phyloP scores from a whole-genome alignment of 225 moss, liverwort and hornwort species.

The Anthoceros angustus region DNA sequence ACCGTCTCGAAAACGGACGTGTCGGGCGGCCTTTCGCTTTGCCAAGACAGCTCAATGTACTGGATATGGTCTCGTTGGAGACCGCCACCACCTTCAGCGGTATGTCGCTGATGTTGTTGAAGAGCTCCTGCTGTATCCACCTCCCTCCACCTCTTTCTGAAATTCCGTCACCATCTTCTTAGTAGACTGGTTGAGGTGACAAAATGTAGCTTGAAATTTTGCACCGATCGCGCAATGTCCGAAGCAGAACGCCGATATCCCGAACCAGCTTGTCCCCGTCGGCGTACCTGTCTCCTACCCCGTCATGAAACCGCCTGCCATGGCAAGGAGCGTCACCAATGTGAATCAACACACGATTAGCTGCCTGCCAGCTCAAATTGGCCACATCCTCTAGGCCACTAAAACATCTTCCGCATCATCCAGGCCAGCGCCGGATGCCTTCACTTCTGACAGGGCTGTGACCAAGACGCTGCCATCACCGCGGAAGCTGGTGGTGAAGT shows the following conservation, averaged over 20 bases:
- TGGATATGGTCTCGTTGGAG: constrained; percentile 63
- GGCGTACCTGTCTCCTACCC: constrained; percentile 11
- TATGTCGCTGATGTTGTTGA: constrained; percentile 51
- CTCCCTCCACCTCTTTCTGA: constrained; percentile 19
- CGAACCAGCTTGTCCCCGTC: constrained; percentile 30
- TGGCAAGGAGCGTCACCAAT: constrained; percentile 14
- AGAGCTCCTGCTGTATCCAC: constrained; percentile 63
- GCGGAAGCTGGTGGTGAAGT: constrained; percentile 8
- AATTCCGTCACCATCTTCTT: constrained; percentile 84
- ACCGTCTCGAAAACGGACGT: constrained; percentile 71
- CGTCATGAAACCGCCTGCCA: constrained; percentile 8
- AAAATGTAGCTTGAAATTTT: constrained; percentile 28
- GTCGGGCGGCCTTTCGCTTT: constrained; percentile 40
- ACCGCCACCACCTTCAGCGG: constrained; percentile 73
- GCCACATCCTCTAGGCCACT: constrained; percentile 12
- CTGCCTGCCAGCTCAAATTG: constrained; percentile 6
- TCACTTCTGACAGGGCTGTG: not conserved
- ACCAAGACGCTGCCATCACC: constrained; percentile 1
- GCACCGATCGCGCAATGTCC: constrained; percentile 21
- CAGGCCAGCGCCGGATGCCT: not conserved
- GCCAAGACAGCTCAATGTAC: constrained; percentile 32
- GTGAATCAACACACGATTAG: constrained; percentile 11
- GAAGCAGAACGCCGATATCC: constrained; percentile 18
- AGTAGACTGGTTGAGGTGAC: constrained; percentile 32
- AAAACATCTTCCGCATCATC: constrained; percentile 10